Base-by-base conservation (phyloP, 1,139 yeast genomes). In the Pichia sp. region DNA sequence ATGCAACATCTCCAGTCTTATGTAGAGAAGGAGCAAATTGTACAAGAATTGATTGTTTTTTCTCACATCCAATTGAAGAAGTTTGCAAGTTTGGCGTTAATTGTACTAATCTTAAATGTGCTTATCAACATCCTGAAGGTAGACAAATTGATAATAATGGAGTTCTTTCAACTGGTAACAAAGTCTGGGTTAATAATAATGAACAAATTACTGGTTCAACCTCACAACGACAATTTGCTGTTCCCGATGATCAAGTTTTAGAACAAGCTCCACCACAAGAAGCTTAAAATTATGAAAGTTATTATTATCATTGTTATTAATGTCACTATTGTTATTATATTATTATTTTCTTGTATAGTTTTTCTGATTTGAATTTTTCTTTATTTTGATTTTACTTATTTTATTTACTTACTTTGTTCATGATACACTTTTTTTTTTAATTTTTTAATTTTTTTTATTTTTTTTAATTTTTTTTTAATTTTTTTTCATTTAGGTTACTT, bases 21-120 rank as follows among this genome's bases (percentile, higher is more conserved):
- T 89, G 97, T 67, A 87, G 96, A 66, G 87, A 83, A 45, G 96
- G 96, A 38, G 77, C 80, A 22, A 75, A 75, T 48, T 89, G 97
- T 71, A 76, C 80, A 31, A 81, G 96, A 68, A 73, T 81, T 49
- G 95, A 89, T 68, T 89, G 97, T 71, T 75, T 79, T 48, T 89
- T 87, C 67, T 77, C 85, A 27, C 97, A 89, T 68, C 96, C 96
- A 45, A 71, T 87, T 47, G 75, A 76, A 57, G 91, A 86, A 63
- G 83, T 78, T 50, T 89, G 97, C 72, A 85, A 87, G 61, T 89
- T 83, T 69, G 95, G 90, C 18, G 73, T 73, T 53, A 79, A 80
- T 58, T 89, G 97, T 71, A 78, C 76, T 58, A 87, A 87, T 66
- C 74, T 74, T 52, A 72, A 74, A 53, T 89, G 97, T 73, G 70